These are phyloP conservation scores for Inga oerstediana DNA, from an alignment of 306 rosid genomes.

Conservation along the genomic window DNA sequence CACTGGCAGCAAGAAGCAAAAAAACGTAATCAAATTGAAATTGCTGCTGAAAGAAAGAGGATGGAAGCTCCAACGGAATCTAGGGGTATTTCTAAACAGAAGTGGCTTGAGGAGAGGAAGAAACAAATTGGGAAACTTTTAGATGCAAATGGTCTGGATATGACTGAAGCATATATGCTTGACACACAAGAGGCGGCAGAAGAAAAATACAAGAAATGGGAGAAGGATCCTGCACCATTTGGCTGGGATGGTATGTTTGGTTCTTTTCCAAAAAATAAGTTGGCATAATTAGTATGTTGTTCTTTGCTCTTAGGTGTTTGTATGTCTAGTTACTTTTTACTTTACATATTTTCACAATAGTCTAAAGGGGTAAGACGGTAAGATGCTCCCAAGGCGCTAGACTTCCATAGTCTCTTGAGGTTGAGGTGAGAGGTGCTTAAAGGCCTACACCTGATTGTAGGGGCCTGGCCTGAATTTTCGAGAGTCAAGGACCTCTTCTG, in stretches of 20 bases:
- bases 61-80: constrained; percentile 92
- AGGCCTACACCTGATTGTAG: neutral
- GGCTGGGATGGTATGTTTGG: constrained; percentile 92
- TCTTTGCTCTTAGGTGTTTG: neutral
- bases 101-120: constrained; percentile 97
- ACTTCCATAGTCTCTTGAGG: neutral
- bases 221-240: constrained; percentile 91
- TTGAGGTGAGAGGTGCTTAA: neutral
- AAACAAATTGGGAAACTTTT: constrained; percentile 88
- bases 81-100: constrained; percentile 92
- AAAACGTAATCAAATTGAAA: constrained; percentile 86
- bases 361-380: neutral
- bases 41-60: constrained; percentile 90
- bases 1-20: constrained; percentile 75
- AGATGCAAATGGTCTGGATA: constrained; percentile 93
- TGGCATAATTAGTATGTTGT: constrained; percentile 8
- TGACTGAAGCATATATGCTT: constrained; percentile 87
- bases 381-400: neutral
- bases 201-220: constrained; percentile 94
- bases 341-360: neutral
- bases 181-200: constrained; percentile 94
- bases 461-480: neutral
- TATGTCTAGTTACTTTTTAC: neutral
- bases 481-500: neutral
- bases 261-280: constrained; percentile 12